Base-by-base conservation (phyloP, 164 flowering plant species). In the Santalum album region DNA sequence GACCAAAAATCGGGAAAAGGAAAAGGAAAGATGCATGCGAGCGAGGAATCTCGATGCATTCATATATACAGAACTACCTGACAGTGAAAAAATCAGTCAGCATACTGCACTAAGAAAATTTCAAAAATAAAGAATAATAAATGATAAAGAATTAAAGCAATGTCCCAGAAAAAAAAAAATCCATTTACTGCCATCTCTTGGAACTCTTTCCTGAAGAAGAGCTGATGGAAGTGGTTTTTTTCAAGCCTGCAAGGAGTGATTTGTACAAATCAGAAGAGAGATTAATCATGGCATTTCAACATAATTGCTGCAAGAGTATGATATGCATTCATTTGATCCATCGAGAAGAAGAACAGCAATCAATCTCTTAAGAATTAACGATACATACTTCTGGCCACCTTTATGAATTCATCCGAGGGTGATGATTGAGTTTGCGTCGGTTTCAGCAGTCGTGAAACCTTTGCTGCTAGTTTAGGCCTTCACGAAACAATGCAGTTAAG, bases 131-230 rank as follows among this genome's bases (percentile, higher is more conserved):
- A 29, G 4, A 29, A 9, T 29, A n/a, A 9, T 29, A 29, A 29
- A 29, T 29, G 9, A 29, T n/a, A n/a, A n/a, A n/a, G n/a, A n/a
- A n/a, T n/a, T n/a, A n/a, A n/a, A n/a, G n/a, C n/a, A n/a, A n/a
- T n/a, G n/a, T n/a, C n/a, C n/a, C n/a, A n/a, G n/a, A n/a, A n/a
- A n/a, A n/a, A n/a, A n/a, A n/a, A n/a, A n/a, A n/a, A n/a, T n/a
- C n/a, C n/a, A n/a, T n/a, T 29, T n/a, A 42, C 45, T 42, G 45
- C 45, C 45, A 42, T 42, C 45, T 19, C 20, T 42, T 42, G 45
- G 45, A 9, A 2, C 5, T 5, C 45, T 42, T 42, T 3, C 20
- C 9, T 42, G 45, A 42, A 17, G 45, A 42, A 12, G 40, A 36
- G 20, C 45, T 42, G 45, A 12, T 6, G 6, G 45, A 4, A 42